Evolutionary conservation across 179 eudicot species (phyloP).

Genomic region (Pouteria campechiana): DNA sequence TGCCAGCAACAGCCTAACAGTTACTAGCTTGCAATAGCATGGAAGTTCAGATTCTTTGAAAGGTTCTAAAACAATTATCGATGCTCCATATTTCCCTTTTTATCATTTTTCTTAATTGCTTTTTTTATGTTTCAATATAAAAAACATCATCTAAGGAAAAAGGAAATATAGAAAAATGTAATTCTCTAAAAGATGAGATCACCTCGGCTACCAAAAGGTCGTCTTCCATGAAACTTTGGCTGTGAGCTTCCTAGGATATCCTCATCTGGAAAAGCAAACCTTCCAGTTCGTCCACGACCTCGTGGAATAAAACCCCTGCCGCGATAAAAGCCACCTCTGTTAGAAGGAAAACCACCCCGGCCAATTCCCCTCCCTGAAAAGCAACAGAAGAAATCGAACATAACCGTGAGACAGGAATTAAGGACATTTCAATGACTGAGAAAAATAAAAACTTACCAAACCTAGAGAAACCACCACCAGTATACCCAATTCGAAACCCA

Average conservation of each 20-base stretch:
- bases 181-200: too few relatives aligned
- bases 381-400: conserved; percentile 2
- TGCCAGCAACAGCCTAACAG: too few relatives aligned
- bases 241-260: conserved; percentile 37
- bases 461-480: conserved; percentile 22
- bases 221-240: conserved; percentile 32
- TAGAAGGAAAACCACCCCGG: conserved; percentile 28
- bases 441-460: conserved; percentile 2
- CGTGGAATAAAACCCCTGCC: conserved; percentile 38
- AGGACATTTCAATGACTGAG: too few relatives aligned
- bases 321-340: conserved; percentile 35
- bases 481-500: conserved; percentile 62
- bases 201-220: conserved; percentile 41
- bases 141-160: too few relatives aligned
- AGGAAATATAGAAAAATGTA: too few relatives aligned
- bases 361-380: conserved; percentile 53
- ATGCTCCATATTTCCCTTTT: too few relatives aligned
- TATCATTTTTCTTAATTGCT: too few relatives aligned
- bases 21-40: too few relatives aligned
- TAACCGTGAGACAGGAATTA: too few relatives aligned
- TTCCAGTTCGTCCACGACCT: conserved; percentile 43
- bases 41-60: too few relatives aligned
- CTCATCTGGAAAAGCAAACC: conserved; percentile 21
- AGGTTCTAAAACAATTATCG: too few relatives aligned
- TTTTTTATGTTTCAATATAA: too few relatives aligned